Percentiles rank a stretch among this genome's conserved stretches.
phyloP scores from a whole-genome alignment of 2,329 filamentous ascomycete species.

The Apiospora sp. region DNA sequence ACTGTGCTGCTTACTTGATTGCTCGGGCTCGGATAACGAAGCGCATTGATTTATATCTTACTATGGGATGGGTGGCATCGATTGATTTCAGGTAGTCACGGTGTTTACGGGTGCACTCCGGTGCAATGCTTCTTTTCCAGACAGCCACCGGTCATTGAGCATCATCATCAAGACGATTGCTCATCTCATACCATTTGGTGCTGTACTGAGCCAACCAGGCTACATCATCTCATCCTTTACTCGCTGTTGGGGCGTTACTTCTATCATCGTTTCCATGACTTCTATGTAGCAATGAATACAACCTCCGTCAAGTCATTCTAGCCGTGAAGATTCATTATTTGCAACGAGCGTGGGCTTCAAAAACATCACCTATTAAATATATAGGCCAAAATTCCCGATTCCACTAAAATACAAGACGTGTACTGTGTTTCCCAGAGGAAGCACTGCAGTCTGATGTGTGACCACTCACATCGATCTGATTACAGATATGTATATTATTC shows the following conservation, averaged over 20 bases:
- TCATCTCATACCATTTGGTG: neutral
- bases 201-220: slow-evolving; percentile 1
- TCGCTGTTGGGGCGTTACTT: neutral
- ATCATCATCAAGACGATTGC: slow-evolving; percentile 4
- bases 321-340: neutral
- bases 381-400: neutral
- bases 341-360: neutral
- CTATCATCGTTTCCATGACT: neutral
- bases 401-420: neutral
- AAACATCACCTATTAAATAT: neutral
- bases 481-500: neutral
- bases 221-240: neutral
- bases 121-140: neutral
- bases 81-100: slow-evolving; percentile 5
- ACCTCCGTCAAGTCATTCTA: neutral
- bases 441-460: neutral
- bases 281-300: neutral
- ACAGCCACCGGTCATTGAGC: neutral
- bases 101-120: neutral
- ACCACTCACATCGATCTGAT: neutral
- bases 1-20: slow-evolving; percentile 4
- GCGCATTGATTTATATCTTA: neutral
- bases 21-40: slow-evolving; percentile 10
- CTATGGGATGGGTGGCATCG: neutral
- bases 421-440: neutral